A percentile compares a stretch with the other conserved stretches of the same genome.
Conservation (phyloP, 805 yeast species). For the Ogataea ganodermae region DNA sequence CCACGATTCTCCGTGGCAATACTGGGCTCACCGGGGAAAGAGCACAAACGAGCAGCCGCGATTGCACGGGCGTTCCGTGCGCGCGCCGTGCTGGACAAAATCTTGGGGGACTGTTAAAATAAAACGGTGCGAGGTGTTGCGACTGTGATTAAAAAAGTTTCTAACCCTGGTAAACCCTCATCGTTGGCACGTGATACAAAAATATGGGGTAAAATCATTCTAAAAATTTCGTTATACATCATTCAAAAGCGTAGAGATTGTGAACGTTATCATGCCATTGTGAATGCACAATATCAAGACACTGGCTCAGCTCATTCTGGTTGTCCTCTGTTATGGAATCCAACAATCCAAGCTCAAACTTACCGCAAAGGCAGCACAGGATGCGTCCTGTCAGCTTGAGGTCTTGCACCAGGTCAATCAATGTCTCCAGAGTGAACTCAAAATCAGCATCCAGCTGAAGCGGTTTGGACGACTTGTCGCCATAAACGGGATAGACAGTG, state of each 20-base stretch:
- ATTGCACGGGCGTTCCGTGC: too few species aligned
- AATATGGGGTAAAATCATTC: not conserved
- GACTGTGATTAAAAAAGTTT: not conserved
- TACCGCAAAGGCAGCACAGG: slow-evolving; percentile 37
- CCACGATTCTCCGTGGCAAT: too few species aligned
- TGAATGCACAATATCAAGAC: slow-evolving; percentile 15
- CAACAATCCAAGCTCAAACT: slow-evolving; percentile 34
- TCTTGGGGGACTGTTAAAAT: not conserved
- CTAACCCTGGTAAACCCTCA: not conserved
- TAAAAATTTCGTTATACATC: slow-evolving; percentile 2
- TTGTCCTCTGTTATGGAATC: not conserved
- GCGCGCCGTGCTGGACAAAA: not conserved
- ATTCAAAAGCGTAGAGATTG: slow-evolving; percentile 40
- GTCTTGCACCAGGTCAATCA: slow-evolving; percentile 28
- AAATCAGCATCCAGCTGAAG: not conserved
- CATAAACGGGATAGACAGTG: slow-evolving; percentile 17
- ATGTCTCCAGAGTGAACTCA: slow-evolving; percentile 20
- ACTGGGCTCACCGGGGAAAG: not conserved
- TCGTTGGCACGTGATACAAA: not conserved
- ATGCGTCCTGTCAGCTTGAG: slow-evolving; percentile 38
- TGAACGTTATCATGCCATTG: slow-evolving; percentile 31
- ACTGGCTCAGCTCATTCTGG: slow-evolving; percentile 7
- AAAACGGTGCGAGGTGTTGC: not conserved
- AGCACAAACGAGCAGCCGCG: not conserved
- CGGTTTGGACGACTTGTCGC: slow-evolving; percentile 11